Evolutionary conservation across 2,329 filamentous ascomycete genomes (phyloP).

Genomic region (Cercospora sojina): DNA sequence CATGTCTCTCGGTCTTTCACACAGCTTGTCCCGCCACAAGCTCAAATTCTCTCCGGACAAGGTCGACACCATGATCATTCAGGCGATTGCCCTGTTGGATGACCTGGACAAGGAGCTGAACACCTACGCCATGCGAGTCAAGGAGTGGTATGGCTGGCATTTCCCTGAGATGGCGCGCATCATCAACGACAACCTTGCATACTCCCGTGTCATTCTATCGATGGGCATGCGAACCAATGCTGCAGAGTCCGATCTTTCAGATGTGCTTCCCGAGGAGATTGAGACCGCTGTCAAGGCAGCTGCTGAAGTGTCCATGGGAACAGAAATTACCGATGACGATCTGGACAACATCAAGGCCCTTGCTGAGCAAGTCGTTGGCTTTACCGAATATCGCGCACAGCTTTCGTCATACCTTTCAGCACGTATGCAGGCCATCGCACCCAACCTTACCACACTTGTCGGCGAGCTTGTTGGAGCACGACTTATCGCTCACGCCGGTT

Average conservation of each 20-base stretch:
- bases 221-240: constrained; percentile 88
- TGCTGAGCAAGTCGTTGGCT: constrained; percentile 88
- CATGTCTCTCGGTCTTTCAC: constrained; percentile 93
- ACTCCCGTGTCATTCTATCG: constrained; percentile 80
- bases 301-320: constrained; percentile 97
- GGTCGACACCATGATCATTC: constrained; percentile 99
- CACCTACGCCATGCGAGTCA: constrained; percentile 97
- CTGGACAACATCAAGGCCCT: constrained; percentile 87
- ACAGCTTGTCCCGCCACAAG: constrained; percentile 95
- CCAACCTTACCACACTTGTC: constrained; percentile 89
- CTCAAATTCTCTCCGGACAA: constrained; percentile 98
- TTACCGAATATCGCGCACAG: constrained; percentile 85
- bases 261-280: constrained; percentile 92
- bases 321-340: constrained; percentile 91
- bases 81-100: constrained; percentile 89
- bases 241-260: constrained; percentile 72
- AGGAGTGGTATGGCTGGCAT: constrained; percentile 99
- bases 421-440: constrained; percentile 95
- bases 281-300: constrained; percentile 88
- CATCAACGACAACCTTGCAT: constrained; percentile 94
- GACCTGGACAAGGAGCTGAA: constrained; percentile 99
- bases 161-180: constrained; percentile 98
- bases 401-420: constrained; percentile 85
- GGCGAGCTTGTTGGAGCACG: constrained; percentile 92
- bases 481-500: constrained; percentile 91